Evolutionary conservation across 2,329 filamentous ascomycete species (phyloP), one percentile per base, ranked within the genome.

Genomic region (Exutisphaerella laricina): DNA sequence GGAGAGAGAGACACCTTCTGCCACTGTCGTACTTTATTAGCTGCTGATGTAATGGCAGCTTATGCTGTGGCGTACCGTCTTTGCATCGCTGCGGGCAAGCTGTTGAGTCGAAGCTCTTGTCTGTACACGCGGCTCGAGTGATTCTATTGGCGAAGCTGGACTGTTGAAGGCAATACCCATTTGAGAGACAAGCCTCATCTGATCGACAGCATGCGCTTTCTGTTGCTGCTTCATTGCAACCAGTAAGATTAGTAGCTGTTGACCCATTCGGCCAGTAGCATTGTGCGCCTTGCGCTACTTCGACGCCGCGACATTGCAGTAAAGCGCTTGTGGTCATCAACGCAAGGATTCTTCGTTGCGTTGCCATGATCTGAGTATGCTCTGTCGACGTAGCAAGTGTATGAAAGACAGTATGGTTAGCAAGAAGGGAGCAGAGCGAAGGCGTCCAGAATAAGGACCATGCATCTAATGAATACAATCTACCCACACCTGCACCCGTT

Each of bases 211-310:
- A 50, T 12, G 41, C 23, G 23, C 36, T 35, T 22, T 50, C 14
- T 2, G 37, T 20, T 5, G 45, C 45, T 4, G 14, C 45, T 12
- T 45, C 48, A 37, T 50, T 50, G 31, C 48, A 50, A 4, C 37
- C 31, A 8, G 48, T 48, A 28, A 35, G 46, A 25, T 48, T 48
- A 12, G 32, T 38, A 16, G 48, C 48, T 20, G 14, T 6, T 5
- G 34, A 29, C 5, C 44, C 41, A 20, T 50, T 18, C 4, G 48
- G 48, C 22, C 39, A 50, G 45, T 42, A 50, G 32, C 48, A 50
- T n/a, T 39, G 23, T 13, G 23, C 12, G 4, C 25, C 14, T 5
- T 5, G 6, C 3, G 37, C 37, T 4, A 20, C 33, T n/a, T 23
- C 17, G 14, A 35, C 13, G 13, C 5, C n/a, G 14, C 14, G 13